These are phyloP conservation scores for Mortierella sp. DNA, from an alignment of 371 early-diverging fungal genomes.

Conservation along the genomic window DNA sequence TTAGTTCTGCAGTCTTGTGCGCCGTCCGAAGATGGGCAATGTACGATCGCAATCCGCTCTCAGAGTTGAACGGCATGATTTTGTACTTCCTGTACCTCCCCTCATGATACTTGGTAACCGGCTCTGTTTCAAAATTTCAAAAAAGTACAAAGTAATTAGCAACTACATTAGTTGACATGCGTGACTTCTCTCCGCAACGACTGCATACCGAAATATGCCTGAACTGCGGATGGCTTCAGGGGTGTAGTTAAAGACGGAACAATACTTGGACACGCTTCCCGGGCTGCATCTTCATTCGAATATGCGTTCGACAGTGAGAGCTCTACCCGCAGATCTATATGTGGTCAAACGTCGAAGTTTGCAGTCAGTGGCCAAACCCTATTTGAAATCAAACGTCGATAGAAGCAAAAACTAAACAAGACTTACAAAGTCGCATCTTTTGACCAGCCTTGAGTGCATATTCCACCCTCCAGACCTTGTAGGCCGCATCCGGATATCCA, in stretches of 20 bases:
- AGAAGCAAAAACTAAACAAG: background rate
- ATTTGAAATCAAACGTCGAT: too few species aligned
- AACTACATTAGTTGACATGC: too few species aligned
- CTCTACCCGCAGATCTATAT: slow-evolving; percentile 45
- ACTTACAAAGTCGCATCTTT: slow-evolving; percentile 49
- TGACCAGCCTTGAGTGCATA: slow-evolving; percentile 44
- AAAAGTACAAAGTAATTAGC: too few species aligned
- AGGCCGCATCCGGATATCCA: slow-evolving; percentile 49
- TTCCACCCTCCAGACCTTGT: slow-evolving; percentile 47
- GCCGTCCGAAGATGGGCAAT: slow-evolving; percentile 30
- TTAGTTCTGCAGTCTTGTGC: slow-evolving; percentile 31
- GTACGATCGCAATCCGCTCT: slow-evolving; percentile 21
- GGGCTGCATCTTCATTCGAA: slow-evolving; percentile 26
- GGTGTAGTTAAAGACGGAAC: slow-evolving; percentile 18
- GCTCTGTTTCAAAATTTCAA: too few species aligned
- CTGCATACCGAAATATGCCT: slow-evolving; percentile 38
- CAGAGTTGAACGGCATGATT: slow-evolving; percentile 10
- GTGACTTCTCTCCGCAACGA: too few species aligned
- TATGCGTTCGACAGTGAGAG: slow-evolving; percentile 44
- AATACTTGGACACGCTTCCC: slow-evolving; percentile 36
- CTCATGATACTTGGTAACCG: background rate
- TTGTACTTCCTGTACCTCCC: slow-evolving; percentile 15
- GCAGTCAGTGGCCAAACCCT: too few species aligned
- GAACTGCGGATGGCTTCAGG: slow-evolving; percentile 25
- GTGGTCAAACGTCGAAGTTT: background rate